phyloP scores from a whole-genome alignment of 2,329 filamentous ascomycete genomes.

The Fusarium euwallaceae region DNA sequence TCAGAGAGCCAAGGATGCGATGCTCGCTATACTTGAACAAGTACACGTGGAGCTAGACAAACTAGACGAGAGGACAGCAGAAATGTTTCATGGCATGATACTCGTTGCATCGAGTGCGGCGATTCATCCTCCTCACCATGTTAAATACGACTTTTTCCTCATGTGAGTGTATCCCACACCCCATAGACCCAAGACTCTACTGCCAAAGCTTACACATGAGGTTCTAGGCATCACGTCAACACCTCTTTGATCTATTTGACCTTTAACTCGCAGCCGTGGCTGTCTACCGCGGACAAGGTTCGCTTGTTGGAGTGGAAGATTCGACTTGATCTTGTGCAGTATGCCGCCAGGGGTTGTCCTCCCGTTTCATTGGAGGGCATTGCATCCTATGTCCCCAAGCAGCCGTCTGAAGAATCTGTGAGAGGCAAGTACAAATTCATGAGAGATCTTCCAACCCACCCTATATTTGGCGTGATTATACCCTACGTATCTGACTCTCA shows the following conservation, averaged over 20 bases:
- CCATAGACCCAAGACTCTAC: too few species aligned
- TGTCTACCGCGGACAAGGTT: background rate
- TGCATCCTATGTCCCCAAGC: background rate
- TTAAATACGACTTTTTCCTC: background rate
- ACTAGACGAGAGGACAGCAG: background rate
- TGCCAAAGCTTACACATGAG: too few species aligned
- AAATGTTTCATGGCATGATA: background rate
- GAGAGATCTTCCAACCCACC: background rate
- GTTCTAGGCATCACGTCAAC: background rate
- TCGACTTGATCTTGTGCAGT: background rate
- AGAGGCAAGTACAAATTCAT: background rate
- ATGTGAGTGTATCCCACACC: background rate
- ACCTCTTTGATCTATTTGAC: background rate
- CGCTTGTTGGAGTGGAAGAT: background rate
- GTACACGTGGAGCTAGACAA: background rate
- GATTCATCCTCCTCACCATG: background rate
- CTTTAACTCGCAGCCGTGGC: background rate
- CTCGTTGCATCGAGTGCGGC: background rate
- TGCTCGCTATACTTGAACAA: background rate
- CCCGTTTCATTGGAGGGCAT: background rate
- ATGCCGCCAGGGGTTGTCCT: background rate
- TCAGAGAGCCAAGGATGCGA: background rate
- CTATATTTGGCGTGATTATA: too few species aligned
- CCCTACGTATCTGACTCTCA: background rate
- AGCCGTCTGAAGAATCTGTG: background rate